phyloP scores from a whole-genome alignment of 1,139 yeast species.

The Tardiomyces blankii region DNA sequence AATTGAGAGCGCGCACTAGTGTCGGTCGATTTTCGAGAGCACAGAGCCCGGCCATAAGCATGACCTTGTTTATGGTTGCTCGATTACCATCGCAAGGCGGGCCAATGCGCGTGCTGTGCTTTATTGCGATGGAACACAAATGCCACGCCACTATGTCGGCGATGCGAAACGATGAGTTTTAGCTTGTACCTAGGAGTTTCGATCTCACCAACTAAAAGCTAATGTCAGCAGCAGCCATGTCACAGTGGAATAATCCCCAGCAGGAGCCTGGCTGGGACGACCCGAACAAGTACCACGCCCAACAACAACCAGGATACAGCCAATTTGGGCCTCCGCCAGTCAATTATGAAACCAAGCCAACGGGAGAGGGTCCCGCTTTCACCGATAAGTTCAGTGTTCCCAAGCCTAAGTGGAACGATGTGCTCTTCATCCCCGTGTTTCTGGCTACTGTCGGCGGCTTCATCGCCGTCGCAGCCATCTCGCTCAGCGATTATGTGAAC shows the following conservation, averaged over 20 bases:
- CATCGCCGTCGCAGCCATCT: slow-evolving; percentile 57
- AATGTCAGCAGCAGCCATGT: not conserved
- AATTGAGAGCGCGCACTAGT: too few relatives aligned
- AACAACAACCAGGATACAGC: slow-evolving; percentile 5
- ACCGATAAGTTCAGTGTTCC: slow-evolving; percentile 57
- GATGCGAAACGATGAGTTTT: too few relatives aligned
- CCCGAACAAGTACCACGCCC: slow-evolving; percentile 3
- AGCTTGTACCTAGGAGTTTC: too few relatives aligned
- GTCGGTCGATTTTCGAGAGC: too few relatives aligned
- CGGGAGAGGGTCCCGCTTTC: slow-evolving; percentile 35
- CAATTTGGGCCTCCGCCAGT: slow-evolving; percentile 13
- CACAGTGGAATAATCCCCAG: not conserved
- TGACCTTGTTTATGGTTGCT: too few relatives aligned
- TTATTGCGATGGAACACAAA: too few relatives aligned
- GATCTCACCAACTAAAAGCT: not conserved
- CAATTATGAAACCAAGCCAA: slow-evolving; percentile 17
- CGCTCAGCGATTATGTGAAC: slow-evolving; percentile 50
- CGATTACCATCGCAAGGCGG: too few relatives aligned
- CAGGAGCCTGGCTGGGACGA: not conserved
- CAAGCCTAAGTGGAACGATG: slow-evolving; percentile 60
- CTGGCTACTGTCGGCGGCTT: slow-evolving; percentile 55
- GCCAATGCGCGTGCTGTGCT: too few relatives aligned
- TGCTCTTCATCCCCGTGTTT: slow-evolving; percentile 44
- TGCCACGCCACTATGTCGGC: too few relatives aligned
- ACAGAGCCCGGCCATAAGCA: too few relatives aligned